Percentiles rank a stretch among this genome's conserved stretches.
These are phyloP conservation scores for Chaetomium fimeti DNA, from an alignment of 495 filamentous ascomycete genomes.

Conservation along the genomic window DNA sequence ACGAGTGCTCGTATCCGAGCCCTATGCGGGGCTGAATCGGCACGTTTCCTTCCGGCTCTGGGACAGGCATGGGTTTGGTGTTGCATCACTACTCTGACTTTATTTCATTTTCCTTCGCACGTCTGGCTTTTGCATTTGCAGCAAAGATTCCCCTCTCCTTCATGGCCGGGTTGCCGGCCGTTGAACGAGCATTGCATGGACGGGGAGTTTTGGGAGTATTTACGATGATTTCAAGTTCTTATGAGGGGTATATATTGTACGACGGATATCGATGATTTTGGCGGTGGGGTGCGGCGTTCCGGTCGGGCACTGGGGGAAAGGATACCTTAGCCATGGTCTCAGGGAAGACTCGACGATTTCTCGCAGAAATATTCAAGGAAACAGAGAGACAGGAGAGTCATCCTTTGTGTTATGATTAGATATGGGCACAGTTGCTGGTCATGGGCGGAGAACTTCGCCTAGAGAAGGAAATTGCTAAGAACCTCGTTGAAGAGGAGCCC, in stretches of 20 bases:
- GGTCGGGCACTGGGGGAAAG: conserved; percentile 12
- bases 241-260: conserved; percentile 8
- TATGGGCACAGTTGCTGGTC: not conserved
- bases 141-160: conserved; percentile 19
- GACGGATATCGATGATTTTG: not conserved
- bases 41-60: not conserved
- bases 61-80: not conserved
- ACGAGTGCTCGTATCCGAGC: not conserved
- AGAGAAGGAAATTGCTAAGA: not conserved
- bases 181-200: conserved; percentile 23
- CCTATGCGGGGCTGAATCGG: not conserved
- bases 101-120: not conserved
- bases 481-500: not conserved
- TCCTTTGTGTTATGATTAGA: conserved; percentile 6
- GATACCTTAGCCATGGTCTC: conserved; percentile 2
- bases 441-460: not conserved
- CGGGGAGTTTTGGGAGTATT: conserved; percentile 21
- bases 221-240: conserved; percentile 9
- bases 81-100: conserved; percentile 17
- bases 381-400: too few species aligned
- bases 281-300: conserved; percentile 1
- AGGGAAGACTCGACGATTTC: conserved; percentile 2
- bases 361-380: not conserved
- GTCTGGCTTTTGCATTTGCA: conserved; percentile 21
- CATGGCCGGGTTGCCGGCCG: conserved; percentile 12